A percentile compares a stretch with the other conserved stretches of the same genome.
phyloP scores from a whole-genome alignment of 768 basidiomycete species.

The Pulveroboletus frians region DNA sequence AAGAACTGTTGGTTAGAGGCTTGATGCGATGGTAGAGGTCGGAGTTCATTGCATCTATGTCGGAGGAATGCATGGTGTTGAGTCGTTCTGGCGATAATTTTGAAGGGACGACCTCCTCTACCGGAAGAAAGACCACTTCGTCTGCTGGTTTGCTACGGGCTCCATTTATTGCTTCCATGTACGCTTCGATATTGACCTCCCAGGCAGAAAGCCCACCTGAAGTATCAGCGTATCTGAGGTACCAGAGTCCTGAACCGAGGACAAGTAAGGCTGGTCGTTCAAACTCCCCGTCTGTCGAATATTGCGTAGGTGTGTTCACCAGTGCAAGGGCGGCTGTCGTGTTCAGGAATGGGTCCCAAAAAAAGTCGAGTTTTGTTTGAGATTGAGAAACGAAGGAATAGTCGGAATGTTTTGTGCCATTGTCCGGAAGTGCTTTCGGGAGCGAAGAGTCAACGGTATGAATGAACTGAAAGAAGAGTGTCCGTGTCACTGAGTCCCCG shows the following conservation, averaged over 20 bases:
- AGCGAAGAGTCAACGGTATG: constrained; percentile 54
- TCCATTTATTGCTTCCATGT: constrained; percentile 47
- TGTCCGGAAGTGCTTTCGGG: constrained; percentile 47
- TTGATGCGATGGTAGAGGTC: constrained; percentile 68
- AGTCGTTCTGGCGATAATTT: constrained; percentile 64
- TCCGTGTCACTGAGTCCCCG: constrained; percentile 80
- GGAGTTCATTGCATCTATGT: constrained; percentile 90
- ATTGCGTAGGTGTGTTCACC: constrained; percentile 26
- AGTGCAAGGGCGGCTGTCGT: constrained; percentile 47
- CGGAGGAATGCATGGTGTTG: constrained; percentile 63
- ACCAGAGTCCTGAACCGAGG: constrained; percentile 86
- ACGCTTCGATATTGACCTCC: constrained; percentile 66
- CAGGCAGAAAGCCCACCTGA: constrained; percentile 77
- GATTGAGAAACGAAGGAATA: constrained; percentile 43
- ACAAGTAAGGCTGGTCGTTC: constrained; percentile 63
- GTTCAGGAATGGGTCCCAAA: constrained; percentile 90
- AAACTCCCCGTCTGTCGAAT: constrained; percentile 3
- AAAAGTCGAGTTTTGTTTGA: constrained; percentile 51
- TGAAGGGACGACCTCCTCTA: constrained; percentile 62
- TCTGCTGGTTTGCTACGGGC: constrained; percentile 51
- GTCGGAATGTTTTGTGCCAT: constrained; percentile 67
- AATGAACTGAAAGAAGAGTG: constrained; percentile 72
- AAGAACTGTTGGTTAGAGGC: constrained; percentile 28
- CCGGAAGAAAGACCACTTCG: constrained; percentile 69
- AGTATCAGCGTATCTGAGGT: constrained; percentile 64